These are phyloP conservation scores for Aspergillus glaucus DNA, from an alignment of 2,329 filamentous ascomycete species.

Conservation along the genomic window DNA sequence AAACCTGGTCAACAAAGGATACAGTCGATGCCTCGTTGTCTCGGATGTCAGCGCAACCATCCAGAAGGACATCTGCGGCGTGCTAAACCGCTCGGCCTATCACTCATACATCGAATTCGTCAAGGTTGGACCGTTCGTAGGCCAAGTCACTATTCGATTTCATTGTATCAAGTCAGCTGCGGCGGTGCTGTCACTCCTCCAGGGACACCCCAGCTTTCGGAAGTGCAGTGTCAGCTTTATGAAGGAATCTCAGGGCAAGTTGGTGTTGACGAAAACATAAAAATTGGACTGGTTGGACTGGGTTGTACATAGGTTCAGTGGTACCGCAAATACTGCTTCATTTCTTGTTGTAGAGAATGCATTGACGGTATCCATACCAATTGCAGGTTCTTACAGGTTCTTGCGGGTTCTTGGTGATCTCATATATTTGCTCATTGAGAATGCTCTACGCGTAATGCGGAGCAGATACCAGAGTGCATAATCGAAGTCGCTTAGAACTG, in stretches of 20 bases:
- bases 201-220: slow-evolving; percentile 7
- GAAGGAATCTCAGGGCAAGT: neutral
- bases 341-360: neutral
- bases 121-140: slow-evolving; percentile 7
- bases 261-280: neutral
- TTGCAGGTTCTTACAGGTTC: too few relatives aligned
- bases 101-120: slow-evolving; percentile 11
- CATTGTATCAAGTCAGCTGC: slow-evolving; percentile 15
- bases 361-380: too few relatives aligned
- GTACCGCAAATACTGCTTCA: too few relatives aligned
- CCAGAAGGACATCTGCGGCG: slow-evolving; percentile 5
- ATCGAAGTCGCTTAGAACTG: too few relatives aligned
- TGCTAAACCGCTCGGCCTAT: slow-evolving; percentile 7
- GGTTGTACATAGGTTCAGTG: neutral
- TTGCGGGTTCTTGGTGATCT: too few relatives aligned
- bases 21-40: slow-evolving; percentile 22
- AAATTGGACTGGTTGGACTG: neutral
- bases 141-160: slow-evolving; percentile 12
- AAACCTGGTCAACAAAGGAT: slow-evolving; percentile 14
- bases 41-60: slow-evolving; percentile 5
- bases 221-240: slow-evolving; percentile 14
- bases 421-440: too few relatives aligned
- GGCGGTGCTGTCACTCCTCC: slow-evolving; percentile 8
- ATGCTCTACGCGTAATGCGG: too few relatives aligned
- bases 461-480: too few relatives aligned